Conservation (phyloP, 495 filamentous ascomycete genomes). For the Aspergillus sparsus region DNA sequence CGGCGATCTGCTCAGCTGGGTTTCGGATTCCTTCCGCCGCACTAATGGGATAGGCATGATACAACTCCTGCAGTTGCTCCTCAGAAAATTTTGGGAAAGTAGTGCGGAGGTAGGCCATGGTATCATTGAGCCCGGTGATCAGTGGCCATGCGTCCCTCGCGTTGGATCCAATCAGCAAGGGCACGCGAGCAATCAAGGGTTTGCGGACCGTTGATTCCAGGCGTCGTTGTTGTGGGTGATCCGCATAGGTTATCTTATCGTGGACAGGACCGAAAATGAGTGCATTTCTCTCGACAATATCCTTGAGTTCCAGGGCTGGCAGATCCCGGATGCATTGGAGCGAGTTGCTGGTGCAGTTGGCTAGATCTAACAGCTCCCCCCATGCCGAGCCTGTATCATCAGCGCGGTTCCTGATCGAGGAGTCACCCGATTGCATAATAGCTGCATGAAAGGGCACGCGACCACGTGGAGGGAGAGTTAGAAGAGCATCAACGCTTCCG, state of each 20-base stretch:
- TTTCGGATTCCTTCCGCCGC: constrained; percentile 13
- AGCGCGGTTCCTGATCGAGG: constrained; percentile 1
- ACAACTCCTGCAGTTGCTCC: neutral
- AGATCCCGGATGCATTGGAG: constrained; percentile 10
- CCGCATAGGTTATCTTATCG: constrained; percentile 8
- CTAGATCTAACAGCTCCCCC: constrained; percentile 15
- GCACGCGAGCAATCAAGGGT: neutral
- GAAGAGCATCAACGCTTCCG: constrained; percentile 22
- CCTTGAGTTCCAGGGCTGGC: constrained; percentile 10
- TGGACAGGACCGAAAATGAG: constrained; percentile 15
- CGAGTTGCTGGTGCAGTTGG: constrained; percentile 10
- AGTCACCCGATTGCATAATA: constrained; percentile 29
- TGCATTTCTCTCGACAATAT: constrained; percentile 7
- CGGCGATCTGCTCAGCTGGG: constrained; percentile 23
- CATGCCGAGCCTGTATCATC: constrained; percentile 9
- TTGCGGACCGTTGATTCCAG: neutral
- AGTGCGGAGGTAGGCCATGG: neutral
- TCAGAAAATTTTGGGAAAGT: constrained; percentile 1
- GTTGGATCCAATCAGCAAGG: constrained; percentile 5
- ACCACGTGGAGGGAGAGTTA: constrained; percentile 14
- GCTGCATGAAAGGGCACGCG: constrained; percentile 27
- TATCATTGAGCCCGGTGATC: neutral
- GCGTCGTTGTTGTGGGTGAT: neutral
- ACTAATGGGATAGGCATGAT: constrained; percentile 4
- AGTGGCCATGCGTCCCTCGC: constrained; percentile 10